Percentiles rank a stretch among this genome's conserved stretches.
phyloP scores from a whole-genome alignment of 2,329 filamentous ascomycete species.

The Aspergillus versicolor region DNA sequence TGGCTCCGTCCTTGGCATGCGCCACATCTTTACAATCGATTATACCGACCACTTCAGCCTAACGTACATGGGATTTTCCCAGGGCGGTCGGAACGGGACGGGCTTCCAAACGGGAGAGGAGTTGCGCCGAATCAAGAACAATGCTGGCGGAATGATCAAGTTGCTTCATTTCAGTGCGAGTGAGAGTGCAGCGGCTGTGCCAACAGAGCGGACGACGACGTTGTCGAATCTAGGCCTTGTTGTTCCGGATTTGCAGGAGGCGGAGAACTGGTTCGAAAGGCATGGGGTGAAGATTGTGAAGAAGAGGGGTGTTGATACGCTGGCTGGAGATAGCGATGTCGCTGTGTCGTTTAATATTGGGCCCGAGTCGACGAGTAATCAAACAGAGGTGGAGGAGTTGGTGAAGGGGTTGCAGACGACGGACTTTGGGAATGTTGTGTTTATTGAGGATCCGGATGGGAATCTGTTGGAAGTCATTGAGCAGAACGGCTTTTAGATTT shows the following conservation, averaged over 20 bases:
- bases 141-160: neutral
- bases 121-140: neutral
- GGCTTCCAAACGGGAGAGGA: conserved; percentile 2
- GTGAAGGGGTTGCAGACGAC: neutral
- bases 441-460: neutral
- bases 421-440: neutral
- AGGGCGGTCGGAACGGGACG: conserved; percentile 1
- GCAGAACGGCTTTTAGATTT: neutral
- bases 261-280: neutral
- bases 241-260: neutral
- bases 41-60: neutral
- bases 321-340: neutral
- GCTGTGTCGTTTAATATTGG: neutral
- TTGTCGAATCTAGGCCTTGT: neutral
- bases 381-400: neutral
- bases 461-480: neutral
- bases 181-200: neutral
- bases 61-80: neutral
- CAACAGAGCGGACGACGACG: neutral
- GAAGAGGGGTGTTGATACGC: neutral
- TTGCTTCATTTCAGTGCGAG: neutral
- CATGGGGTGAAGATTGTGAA: neutral
- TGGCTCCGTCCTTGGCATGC: neutral
- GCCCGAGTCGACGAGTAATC: neutral
- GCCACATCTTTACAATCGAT: neutral